A percentile compares a stretch with the other conserved stretches of the same genome.
phyloP scores from a whole-genome alignment of 306 rosid genomes.

The Castanea mollissima region DNA sequence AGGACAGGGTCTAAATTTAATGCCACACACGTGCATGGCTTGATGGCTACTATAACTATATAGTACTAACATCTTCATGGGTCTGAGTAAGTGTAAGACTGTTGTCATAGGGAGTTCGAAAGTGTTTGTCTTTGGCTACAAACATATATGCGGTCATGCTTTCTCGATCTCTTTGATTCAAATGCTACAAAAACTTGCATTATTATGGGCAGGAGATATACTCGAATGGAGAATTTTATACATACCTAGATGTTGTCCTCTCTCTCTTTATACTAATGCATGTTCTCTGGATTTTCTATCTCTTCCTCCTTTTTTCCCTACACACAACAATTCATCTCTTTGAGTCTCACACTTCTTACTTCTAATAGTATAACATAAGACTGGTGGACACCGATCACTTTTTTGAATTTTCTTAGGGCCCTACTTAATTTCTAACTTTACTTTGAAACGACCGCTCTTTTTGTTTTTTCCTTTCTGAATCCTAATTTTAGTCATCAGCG shows the following conservation, averaged over 20 bases:
- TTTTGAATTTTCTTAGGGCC: background rate
- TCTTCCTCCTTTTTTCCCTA: background rate
- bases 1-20: conserved; percentile 18
- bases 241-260: background rate
- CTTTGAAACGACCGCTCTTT: no score
- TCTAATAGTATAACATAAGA: background rate
- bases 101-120: conserved; percentile 19
- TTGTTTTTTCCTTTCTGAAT: no score
- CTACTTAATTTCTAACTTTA: background rate
- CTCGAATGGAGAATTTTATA: background rate
- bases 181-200: background rate
- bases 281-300: background rate
- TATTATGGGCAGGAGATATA: background rate
- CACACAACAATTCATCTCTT: background rate
- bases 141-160: conserved; percentile 7
- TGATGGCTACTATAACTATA: conserved; percentile 4
- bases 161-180: background rate
- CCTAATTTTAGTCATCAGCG: no score
- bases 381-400: no score
- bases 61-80: background rate
- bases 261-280: background rate
- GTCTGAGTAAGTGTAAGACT: background rate
- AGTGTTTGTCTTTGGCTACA: background rate
- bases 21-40: conserved; percentile 43
- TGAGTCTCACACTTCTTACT: background rate